Conservation (phyloP, 2,329 filamentous ascomycete species). For the Xylogone sp. region DNA sequence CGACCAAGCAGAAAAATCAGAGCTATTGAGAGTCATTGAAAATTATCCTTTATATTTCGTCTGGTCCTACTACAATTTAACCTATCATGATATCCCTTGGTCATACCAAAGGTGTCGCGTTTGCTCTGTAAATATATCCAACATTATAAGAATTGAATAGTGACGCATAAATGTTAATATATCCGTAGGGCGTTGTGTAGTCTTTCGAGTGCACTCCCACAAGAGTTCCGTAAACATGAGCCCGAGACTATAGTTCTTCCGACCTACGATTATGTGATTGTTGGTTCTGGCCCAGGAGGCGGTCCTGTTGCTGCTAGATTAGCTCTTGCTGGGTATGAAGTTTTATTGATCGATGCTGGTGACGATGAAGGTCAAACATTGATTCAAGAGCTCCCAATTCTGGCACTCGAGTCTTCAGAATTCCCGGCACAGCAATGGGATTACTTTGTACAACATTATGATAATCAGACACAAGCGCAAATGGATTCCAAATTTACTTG, state of each 20-base stretch:
- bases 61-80: too few relatives aligned
- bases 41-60: too few relatives aligned
- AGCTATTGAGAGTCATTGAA: too few relatives aligned
- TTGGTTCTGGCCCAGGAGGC: constrained; percentile 49
- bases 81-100: too few relatives aligned
- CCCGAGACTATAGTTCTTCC: not conserved
- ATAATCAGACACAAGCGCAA: constrained; percentile 10
- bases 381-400: constrained; percentile 44
- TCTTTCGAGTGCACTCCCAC: too few relatives aligned
- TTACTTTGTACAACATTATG: constrained; percentile 30
- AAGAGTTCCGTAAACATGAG: too few relatives aligned
- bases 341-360: constrained; percentile 50
- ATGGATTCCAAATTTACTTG: constrained; percentile 30
- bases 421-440: constrained; percentile 47
- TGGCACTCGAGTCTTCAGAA: constrained; percentile 42
- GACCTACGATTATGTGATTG: constrained; percentile 50
- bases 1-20: too few relatives aligned
- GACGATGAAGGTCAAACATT: constrained; percentile 41
- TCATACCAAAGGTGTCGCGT: too few relatives aligned
- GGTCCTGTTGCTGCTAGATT: constrained; percentile 46
- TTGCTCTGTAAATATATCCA: constrained; percentile 2
- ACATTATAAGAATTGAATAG: too few relatives aligned
- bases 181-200: too few relatives aligned
- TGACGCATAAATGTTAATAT: too few relatives aligned
- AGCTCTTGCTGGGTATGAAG: constrained; percentile 46